Evolutionary conservation across 1,284 basidiomycete species (phyloP), one percentile per base, ranked within the genome.

Genomic region (Sanghuangporus weigelae): DNA sequence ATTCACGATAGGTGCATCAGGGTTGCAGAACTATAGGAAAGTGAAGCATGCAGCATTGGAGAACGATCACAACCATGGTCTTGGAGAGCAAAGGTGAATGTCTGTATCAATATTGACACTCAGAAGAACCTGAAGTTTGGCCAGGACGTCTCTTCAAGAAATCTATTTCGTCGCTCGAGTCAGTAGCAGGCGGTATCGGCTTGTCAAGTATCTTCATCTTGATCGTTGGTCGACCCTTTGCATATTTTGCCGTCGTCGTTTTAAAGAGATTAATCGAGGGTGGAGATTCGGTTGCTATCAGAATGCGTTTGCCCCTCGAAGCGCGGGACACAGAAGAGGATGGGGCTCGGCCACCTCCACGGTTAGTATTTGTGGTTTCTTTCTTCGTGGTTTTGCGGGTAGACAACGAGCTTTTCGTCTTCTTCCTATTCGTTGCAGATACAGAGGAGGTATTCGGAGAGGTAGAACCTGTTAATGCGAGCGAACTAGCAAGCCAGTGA

Each of bases 151-250:
- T 21, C 49, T 53, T 59, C 54, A 65, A 10, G 14, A 65, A 55
- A 40, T 59, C 35, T 12, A 66, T 62, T 50, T 63, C 57, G 48
- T 66, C 65, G 36, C 57, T 58, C 36, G 61, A 63, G 44, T 51
- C 53, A 40, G 57, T 46, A 12, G 57, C 42, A 12, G 35, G 14
- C 26, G 36, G 39, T 10, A 66, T 42, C 4, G 65, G 62, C 39
- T 59, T 38, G 46, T 59, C 58, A 16, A 46, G 40, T n/a, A 60
- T 59, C 16, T 46, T 59, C 65, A 60, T 63, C 38, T 63, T 63
- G 8, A 63, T 12, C 11, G 57, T 58, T 12, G 62, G 57, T 11
- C 21, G 54, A 36, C 11, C 38, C 8, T 21, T 14, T 4, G 26
- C 16, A 5, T 35, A 50, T n/a, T 48, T 57, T 6, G 26, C 16